These are phyloP conservation scores for Furcasterigmium furcatum DNA, from an alignment of 2,329 filamentous ascomycete species.

Conservation along the genomic window DNA sequence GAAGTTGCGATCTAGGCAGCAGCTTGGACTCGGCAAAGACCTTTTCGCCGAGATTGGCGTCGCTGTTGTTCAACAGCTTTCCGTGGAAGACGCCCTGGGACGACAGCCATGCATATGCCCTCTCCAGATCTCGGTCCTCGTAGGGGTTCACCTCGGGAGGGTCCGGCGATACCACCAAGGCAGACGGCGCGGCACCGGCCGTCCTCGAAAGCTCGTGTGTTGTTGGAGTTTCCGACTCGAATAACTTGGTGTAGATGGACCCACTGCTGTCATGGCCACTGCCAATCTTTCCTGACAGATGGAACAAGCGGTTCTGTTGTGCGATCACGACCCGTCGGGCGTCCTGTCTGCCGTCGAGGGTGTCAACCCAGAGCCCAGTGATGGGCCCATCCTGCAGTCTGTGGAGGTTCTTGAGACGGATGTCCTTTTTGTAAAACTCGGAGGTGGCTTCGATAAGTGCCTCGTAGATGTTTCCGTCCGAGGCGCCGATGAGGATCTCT, in stretches of 20 bases:
- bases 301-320: slow-evolving; percentile 74
- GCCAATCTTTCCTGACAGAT: slow-evolving; percentile 76
- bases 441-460: slow-evolving; percentile 90
- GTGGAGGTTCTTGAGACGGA: slow-evolving; percentile 81
- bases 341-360: slow-evolving; percentile 65
- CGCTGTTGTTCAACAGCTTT: slow-evolving; percentile 62
- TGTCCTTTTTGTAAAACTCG: slow-evolving; percentile 93
- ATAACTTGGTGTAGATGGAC: slow-evolving; percentile 82
- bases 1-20: slow-evolving; percentile 70
- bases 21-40: slow-evolving; percentile 79
- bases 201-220: slow-evolving; percentile 66
- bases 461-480: slow-evolving; percentile 95
- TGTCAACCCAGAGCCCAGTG: slow-evolving; percentile 82
- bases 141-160: slow-evolving; percentile 48
- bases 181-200: slow-evolving; percentile 57
- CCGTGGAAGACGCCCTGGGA: slow-evolving; percentile 86
- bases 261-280: slow-evolving; percentile 75
- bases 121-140: slow-evolving; percentile 59
- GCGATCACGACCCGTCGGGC: slow-evolving; percentile 74
- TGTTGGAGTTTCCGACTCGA: slow-evolving; percentile 80
- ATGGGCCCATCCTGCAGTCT: slow-evolving; percentile 80
- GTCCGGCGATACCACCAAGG: slow-evolving; percentile 76
- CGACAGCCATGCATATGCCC: slow-evolving; percentile 87
- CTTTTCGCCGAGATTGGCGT: slow-evolving; percentile 63
- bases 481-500: slow-evolving; percentile 86